Evolutionary conservation across 495 filamentous ascomycete genomes (phyloP), one percentile per base, ranked within the genome.

Genomic region (Mytilinidion resinicola): DNA sequence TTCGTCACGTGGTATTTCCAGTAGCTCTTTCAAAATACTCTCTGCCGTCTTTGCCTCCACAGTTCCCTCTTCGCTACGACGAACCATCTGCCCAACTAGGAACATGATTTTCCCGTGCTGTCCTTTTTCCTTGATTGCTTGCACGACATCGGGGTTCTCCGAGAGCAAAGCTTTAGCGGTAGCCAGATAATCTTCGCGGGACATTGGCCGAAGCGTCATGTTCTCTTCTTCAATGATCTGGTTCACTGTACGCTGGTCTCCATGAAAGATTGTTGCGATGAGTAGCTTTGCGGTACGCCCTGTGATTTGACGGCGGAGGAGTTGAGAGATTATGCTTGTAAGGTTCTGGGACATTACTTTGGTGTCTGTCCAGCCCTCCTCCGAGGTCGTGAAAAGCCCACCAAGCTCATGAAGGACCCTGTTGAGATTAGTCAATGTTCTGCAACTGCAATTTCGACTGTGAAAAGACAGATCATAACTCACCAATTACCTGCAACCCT

Each of bases 11-110:
- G 57, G 53, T n/a, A 66, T 19, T 5, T 44, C 64, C 46, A 89
- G 73, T 47, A 85, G 65, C 55, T 73, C 72, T 64, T 77, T 78
- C 66, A 96, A 71, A 17, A 85, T 74, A 58, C 72, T 74, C 74
- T 87, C 85, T 0, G 90, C 95, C 59, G 78, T 81, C 50, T 73
- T 77, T 6, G 92, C 85, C 72, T 95, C 85, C 35, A 96, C 84
- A 5, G 81, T 85, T 36, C 90, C 87, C 62, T 89, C 84, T 33
- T 82, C 81, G 8, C 89, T 86, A 37, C 75, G 73, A 48, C 82
- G 78, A 80, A 98, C 90, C 88, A 96, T 93, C 72, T 87, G 86
- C 15, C 93, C 93, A 5, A 98, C 85, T 60, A 97, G 84, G 72
- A 85, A 96, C 65, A 85, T 86, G 33, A 95, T 71, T 72, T 96